These are phyloP conservation scores for Lactarius psammicola DNA, from an alignment of 768 basidiomycete species.

Conservation along the genomic window DNA sequence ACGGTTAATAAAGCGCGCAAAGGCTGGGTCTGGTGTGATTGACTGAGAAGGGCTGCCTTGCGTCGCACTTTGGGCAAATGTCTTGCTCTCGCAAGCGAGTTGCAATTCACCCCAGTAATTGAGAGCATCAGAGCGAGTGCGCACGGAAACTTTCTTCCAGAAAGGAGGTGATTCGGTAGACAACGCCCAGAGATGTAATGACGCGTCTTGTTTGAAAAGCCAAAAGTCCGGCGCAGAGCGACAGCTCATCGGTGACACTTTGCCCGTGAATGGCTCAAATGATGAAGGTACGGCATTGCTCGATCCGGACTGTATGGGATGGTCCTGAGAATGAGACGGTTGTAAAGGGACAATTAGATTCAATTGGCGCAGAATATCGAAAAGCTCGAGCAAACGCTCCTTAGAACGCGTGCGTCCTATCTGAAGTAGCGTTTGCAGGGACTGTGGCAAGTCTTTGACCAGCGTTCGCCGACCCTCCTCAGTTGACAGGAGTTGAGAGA, in stretches of 20 bases:
- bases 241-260: constrained; percentile 46
- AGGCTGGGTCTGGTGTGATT: constrained; percentile 32
- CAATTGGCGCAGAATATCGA: constrained; percentile 58
- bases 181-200: constrained; percentile 59
- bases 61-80: constrained; percentile 31
- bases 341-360: constrained; percentile 60
- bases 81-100: constrained; percentile 44
- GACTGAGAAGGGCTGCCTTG: constrained; percentile 31
- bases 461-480: constrained; percentile 48
- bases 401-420: constrained; percentile 59
- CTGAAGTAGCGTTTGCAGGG: constrained; percentile 52
- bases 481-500: constrained; percentile 50
- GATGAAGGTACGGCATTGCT: constrained; percentile 45
- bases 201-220: constrained; percentile 54
- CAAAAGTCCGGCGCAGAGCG: constrained; percentile 60
- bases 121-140: constrained; percentile 40
- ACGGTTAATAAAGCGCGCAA: constrained; percentile 57
- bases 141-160: constrained; percentile 50
- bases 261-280: constrained; percentile 47
- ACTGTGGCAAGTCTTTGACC: constrained; percentile 52
- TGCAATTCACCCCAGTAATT: constrained; percentile 60
- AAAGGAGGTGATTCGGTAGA: constrained; percentile 52
- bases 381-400: constrained; percentile 56
- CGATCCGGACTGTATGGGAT: constrained; percentile 47
- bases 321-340: constrained; percentile 41